Percentiles rank a stretch among this genome's conserved stretches.
These are phyloP conservation scores for Vigna nakashimae DNA, from an alignment of 306 rosid species.

Conservation along the genomic window DNA sequence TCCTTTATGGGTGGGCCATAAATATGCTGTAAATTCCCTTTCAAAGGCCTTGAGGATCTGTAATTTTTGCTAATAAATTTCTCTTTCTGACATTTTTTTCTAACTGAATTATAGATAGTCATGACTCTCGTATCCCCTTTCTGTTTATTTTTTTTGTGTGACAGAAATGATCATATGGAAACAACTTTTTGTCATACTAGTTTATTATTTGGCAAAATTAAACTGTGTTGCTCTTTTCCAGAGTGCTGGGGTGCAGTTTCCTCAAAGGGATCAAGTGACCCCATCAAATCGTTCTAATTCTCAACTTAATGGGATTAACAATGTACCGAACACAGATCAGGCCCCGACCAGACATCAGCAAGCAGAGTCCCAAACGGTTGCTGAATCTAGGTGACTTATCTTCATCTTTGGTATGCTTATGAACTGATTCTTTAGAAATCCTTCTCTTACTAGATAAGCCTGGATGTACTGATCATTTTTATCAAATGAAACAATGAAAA, in stretches of 20 bases:
- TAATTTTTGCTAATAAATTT: not conserved
- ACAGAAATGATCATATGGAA: slow-evolving; percentile 1
- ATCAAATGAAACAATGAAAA: slow-evolving; percentile 1
- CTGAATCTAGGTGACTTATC: slow-evolving; percentile 81
- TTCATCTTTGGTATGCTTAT: slow-evolving; percentile 40
- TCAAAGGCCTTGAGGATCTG: no score
- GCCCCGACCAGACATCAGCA: slow-evolving; percentile 50
- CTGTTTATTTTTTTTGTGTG: not conserved
- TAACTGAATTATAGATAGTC: slow-evolving; percentile 18
- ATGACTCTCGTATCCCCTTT: slow-evolving; percentile 10
- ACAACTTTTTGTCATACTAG: not conserved
- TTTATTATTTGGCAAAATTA: slow-evolving; percentile 6
- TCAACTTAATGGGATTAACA: slow-evolving; percentile 51
- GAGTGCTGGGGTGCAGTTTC: slow-evolving; percentile 93
- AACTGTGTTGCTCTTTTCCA: slow-evolving; percentile 43
- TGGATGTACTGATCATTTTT: slow-evolving; percentile 20
- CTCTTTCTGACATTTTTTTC: not conserved
- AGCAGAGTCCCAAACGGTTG: slow-evolving; percentile 62
- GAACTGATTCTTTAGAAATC: slow-evolving; percentile 31
- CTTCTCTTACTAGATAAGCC: not conserved
- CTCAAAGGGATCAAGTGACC: slow-evolving; percentile 63
- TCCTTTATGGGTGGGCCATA: not conserved
- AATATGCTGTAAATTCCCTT: not conserved
- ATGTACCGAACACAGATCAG: slow-evolving; percentile 59
- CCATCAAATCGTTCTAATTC: slow-evolving; percentile 56